phyloP scores from a whole-genome alignment of 352 stramenopile species.

The Globisporangium solare region DNA sequence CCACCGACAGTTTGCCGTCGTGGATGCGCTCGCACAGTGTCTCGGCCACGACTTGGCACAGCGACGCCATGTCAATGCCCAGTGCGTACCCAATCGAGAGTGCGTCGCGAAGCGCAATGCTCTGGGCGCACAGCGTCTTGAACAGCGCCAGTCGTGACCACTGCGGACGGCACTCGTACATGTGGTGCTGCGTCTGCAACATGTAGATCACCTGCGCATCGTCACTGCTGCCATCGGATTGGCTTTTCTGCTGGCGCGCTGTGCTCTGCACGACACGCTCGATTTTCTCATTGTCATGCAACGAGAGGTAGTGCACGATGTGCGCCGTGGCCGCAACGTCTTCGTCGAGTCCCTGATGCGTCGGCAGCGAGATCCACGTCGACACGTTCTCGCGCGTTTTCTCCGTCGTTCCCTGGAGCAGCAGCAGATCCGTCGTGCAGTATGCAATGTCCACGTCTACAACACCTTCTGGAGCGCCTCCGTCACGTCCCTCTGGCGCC shows the following conservation, averaged over 20 bases:
- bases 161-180: slow-evolving; percentile 84
- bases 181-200: slow-evolving; percentile 71
- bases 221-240: slow-evolving; percentile 7
- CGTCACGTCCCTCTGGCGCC: neutral
- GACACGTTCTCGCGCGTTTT: slow-evolving; percentile 39
- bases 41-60: slow-evolving; percentile 81
- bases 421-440: slow-evolving; percentile 77
- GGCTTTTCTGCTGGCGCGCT: slow-evolving; percentile 5
- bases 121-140: slow-evolving; percentile 50
- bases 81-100: slow-evolving; percentile 84
- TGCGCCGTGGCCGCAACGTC: slow-evolving; percentile 43
- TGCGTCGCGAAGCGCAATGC: slow-evolving; percentile 58
- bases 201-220: slow-evolving; percentile 77
- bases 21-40: slow-evolving; percentile 54
- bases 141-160: slow-evolving; percentile 83
- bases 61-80: slow-evolving; percentile 83
- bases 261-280: slow-evolving; percentile 68
- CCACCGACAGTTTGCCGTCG: slow-evolving; percentile 14
- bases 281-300: slow-evolving; percentile 74
- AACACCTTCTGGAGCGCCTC: slow-evolving; percentile 15
- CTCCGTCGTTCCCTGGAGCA: slow-evolving; percentile 56
- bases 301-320: slow-evolving; percentile 73
- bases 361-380: slow-evolving; percentile 78
- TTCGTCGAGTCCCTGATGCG: slow-evolving; percentile 51
- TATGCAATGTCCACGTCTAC: slow-evolving; percentile 65